These are phyloP conservation scores for Basidiobolus heterosporus DNA, from an alignment of 371 early-diverging fungal genomes.

Conservation along the genomic window DNA sequence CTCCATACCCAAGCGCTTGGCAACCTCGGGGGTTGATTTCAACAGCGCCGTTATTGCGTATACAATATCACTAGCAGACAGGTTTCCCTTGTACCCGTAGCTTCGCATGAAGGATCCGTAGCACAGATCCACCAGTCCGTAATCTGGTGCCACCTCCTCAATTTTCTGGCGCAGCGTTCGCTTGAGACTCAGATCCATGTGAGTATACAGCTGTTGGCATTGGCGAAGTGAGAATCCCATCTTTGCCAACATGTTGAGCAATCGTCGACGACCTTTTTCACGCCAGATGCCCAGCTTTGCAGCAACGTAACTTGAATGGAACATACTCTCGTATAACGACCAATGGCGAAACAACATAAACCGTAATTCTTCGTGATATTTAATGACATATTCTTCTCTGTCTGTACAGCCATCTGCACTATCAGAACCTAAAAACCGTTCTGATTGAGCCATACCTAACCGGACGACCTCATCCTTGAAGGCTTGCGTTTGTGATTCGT, in stretches of 20 bases:
- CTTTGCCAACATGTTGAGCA: constrained; percentile 66
- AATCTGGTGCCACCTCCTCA: constrained; percentile 49
- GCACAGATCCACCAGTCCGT: constrained; percentile 54
- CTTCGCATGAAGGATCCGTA: constrained; percentile 66
- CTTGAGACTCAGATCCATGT: constrained; percentile 67
- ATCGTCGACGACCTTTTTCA: constrained; percentile 52
- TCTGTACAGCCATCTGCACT: background rate
- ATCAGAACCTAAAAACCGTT: background rate
- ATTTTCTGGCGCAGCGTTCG: constrained; percentile 41
- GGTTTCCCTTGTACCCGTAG: constrained; percentile 52
- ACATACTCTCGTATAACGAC: constrained; percentile 75
- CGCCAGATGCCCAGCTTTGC: constrained; percentile 75
- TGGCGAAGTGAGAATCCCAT: constrained; percentile 67
- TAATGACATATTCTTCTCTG: background rate
- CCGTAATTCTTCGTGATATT: constrained; percentile 22
- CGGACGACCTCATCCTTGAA: background rate
- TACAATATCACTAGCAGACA: constrained; percentile 71
- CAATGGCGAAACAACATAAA: constrained; percentile 81
- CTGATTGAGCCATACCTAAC: background rate
- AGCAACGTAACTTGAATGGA: constrained; percentile 67
- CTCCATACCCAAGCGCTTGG: constrained; percentile 20
- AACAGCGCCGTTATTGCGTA: constrained; percentile 60
- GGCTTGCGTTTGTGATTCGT: background rate
- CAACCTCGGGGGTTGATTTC: constrained; percentile 32
- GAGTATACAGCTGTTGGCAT: constrained; percentile 48